Conservation (phyloP, 257 asterid species). For the Salvia hispanica region DNA sequence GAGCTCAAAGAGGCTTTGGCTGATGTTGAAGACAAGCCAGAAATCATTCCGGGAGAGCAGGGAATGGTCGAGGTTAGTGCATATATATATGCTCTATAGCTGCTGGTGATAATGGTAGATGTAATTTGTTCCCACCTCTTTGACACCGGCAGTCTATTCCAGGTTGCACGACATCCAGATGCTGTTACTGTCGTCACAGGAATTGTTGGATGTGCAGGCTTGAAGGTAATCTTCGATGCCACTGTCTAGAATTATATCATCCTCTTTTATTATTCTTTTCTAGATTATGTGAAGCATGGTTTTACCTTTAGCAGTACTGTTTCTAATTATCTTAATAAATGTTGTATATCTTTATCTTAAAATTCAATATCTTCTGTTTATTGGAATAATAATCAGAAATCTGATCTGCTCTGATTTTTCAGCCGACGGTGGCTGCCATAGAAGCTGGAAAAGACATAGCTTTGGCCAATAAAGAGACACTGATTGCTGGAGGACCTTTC, state of each 20-base stretch:
- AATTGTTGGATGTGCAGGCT: conserved; percentile 98
- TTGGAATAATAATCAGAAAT: neutral
- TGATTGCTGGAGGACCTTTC: conserved; percentile 97
- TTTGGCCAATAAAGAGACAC: conserved; percentile 94
- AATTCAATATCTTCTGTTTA: neutral
- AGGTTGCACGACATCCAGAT: conserved; percentile 99
- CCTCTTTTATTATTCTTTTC: neutral
- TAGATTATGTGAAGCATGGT: neutral
- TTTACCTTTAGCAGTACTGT: conserved; percentile 16
- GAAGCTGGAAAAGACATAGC: conserved; percentile 99
- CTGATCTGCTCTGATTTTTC: conserved; percentile 11
- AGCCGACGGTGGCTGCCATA: conserved; percentile 99
- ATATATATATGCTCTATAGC: conserved; percentile 19
- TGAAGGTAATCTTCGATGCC: conserved; percentile 60
- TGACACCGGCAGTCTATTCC: conserved; percentile 29
- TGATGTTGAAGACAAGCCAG: conserved; percentile 76
- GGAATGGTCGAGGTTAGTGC: conserved; percentile 82
- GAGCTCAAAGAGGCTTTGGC: conserved; percentile 93
- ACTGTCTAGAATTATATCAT: neutral
- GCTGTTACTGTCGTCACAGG: conserved; percentile 96
- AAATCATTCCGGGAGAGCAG: conserved; percentile 93
- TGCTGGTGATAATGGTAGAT: conserved; percentile 10
- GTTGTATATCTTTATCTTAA: neutral
- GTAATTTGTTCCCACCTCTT: conserved; percentile 18
- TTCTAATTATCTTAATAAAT: neutral